Conservation (phyloP, 2,329 filamentous ascomycete species). For the Colletotrichum lentis region DNA sequence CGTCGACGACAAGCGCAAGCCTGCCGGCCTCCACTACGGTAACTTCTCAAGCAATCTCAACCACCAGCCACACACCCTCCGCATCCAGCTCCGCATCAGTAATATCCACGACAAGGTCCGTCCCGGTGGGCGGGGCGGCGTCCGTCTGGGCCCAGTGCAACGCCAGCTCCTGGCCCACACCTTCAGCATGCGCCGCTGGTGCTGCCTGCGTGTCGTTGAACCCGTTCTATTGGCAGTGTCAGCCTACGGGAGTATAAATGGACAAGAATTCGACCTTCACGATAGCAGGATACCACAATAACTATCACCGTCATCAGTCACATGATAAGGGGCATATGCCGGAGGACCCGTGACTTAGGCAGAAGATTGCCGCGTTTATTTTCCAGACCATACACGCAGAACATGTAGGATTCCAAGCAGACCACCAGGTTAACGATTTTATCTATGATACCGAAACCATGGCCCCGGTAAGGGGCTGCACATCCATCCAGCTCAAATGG, state of each 20-base stretch:
- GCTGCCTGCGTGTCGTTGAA: slow-evolving; percentile 12
- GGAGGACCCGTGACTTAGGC: neutral
- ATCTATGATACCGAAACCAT: neutral
- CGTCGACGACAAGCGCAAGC: neutral
- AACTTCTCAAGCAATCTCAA: neutral
- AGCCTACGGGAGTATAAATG: neutral
- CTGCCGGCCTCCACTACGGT: neutral
- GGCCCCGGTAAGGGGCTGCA: neutral
- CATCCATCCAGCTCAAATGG: neutral
- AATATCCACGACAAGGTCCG: neutral
- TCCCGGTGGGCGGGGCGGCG: neutral
- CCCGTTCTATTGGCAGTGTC: slow-evolving; percentile 11
- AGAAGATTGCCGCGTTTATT: no score
- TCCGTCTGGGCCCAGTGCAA: slow-evolving; percentile 12
- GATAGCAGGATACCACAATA: no score
- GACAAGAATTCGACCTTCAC: neutral
- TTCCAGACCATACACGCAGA: no score
- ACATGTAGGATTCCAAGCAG: no score
- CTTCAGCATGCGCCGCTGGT: slow-evolving; percentile 3
- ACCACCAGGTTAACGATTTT: no score
- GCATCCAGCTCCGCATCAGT: neutral
- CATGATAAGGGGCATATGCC: neutral
- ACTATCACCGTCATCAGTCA: neutral
- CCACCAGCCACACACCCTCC: neutral
- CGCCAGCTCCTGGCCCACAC: neutral